Evolutionary conservation across 1,284 basidiomycete genomes (phyloP), one percentile per base, ranked within the genome.

Genomic region (Leccinum variabile): DNA sequence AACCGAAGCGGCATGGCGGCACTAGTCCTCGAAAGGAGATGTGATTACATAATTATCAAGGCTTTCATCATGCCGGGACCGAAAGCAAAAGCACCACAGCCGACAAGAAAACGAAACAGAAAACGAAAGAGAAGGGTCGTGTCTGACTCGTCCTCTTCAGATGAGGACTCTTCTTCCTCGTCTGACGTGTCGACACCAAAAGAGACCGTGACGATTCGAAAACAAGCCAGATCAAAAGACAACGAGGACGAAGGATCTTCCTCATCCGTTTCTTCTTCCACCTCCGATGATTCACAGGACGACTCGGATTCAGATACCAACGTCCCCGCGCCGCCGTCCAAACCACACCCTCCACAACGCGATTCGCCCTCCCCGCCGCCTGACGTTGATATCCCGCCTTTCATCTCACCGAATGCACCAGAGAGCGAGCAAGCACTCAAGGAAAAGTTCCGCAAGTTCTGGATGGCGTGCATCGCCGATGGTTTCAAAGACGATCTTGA

Each of bases 401-500:
- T 89, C 67, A 69, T 87, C 5, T 71, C 79, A 0, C 63, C 64
- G 35, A 74, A 77, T 9, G 68, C 75, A 10, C 73, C 73, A 32
- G 71, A 79, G 61, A 75, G 79, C 39, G 87, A 91, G 62, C 75
- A 83, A 54, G 71, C 74, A 2, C 70, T 92, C 68, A 86, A 84
- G 66, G 84, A 84, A 32, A 83, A 80, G 50, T 92, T 92, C 70
- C 78, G 85, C 60, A 87, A 87, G 70, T 91, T 92, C 70, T 93
- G 90, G 90, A 91, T 93, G 89, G 75, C 84, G 3, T 84, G 86
- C 2, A 81, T 92, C 4, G 90, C 87, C 1, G 90, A 92, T 72
- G 89, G 84, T 16, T 93, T 92, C 75, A 83, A 83, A 64, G 86
- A 90, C 57, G 91, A 92, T 72, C 77, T 93, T 18, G 88, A 91